These are phyloP conservation scores for Dipodascus albidus DNA, from an alignment of 805 yeast species.

Conservation along the genomic window DNA sequence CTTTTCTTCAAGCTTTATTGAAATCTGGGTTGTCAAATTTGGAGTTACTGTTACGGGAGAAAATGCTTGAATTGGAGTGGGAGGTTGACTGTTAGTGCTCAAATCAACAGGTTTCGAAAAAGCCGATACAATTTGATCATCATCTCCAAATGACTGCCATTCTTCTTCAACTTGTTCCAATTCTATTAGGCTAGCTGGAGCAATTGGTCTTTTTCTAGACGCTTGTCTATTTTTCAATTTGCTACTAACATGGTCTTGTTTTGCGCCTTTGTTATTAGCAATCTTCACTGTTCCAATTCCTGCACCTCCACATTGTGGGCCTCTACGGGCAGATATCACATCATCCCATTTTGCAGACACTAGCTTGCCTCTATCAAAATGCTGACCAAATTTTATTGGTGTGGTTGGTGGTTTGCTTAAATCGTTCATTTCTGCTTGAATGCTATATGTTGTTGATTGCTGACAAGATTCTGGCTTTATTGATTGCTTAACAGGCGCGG, in stretches of 20 bases:
- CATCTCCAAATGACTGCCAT: neutral
- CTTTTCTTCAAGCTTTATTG: no score
- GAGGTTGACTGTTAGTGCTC: neutral
- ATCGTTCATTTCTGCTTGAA: slow-evolving; percentile 9
- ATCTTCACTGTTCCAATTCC: no score
- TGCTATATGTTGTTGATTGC: neutral
- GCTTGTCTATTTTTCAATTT: neutral
- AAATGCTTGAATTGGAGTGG: neutral
- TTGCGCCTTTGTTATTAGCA: no score
- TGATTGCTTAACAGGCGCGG: neutral
- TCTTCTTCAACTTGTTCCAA: neutral
- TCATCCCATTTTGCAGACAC: neutral
- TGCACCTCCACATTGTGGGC: neutral
- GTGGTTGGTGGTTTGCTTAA: neutral
- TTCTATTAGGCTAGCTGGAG: neutral
- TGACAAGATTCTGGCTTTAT: neutral
- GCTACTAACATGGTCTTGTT: neutral
- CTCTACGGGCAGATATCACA: neutral
- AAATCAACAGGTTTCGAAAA: neutral
- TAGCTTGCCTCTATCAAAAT: slow-evolving; percentile 6
- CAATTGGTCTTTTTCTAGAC: neutral
- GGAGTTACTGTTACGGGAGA: neutral
- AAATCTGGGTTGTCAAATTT: no score
- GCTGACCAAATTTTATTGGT: slow-evolving; percentile 14
- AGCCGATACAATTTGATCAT: neutral